Evolutionary conservation across 495 filamentous ascomycete species (phyloP), one percentile per base, ranked within the genome.

Genomic region (Barbatosphaeria neglecta): DNA sequence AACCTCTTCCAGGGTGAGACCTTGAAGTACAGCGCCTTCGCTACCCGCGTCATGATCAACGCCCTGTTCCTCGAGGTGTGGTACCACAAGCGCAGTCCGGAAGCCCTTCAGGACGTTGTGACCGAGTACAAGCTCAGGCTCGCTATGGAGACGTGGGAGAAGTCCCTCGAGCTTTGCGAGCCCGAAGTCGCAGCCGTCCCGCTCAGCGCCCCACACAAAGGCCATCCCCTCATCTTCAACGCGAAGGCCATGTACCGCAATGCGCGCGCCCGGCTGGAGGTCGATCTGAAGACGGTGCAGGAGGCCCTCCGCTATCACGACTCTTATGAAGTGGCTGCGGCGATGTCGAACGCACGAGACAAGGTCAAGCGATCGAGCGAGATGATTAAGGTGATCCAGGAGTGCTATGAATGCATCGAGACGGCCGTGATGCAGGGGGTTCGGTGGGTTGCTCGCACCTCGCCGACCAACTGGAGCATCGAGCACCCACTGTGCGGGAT

Each of bases 201-300:
- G 35, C 78, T 97, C 48, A 93, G 86, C 59, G 89, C 90, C 11
- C 92, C 92, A 37, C 90, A 96, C 63, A 95, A 95, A 64, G 87
- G 90, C n/a, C 92, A 98, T 60, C 92, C 92, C 10, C 68, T 98
- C 42, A 89, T 98, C 60, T 98, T 98, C 78, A 98, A 98, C 64
- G 92, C 93, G 52, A 87, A 93, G 84, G 93, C 93, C 17, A 84
- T 96, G 69, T 96, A 87, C 67, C 86, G 92, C 54, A 95, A 95
- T 63, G 90, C 92, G 22, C 84, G 88, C 28, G 86, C 87, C 33
- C 86, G 93, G 48, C 74, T 98, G 40, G 85, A 94, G 65, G 92
- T 98, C 44, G 93, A 98, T 56, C 74, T 98, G 47, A 93, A 95
- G 71, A 81, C 80, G 22, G 85, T 98, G 37, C 92, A 98, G 67